Percentiles rank a stretch among this genome's conserved stretches.
Evolutionary conservation across 2,329 filamentous ascomycete genomes (phyloP).

Genomic region (Fusarium cicatricum): DNA sequence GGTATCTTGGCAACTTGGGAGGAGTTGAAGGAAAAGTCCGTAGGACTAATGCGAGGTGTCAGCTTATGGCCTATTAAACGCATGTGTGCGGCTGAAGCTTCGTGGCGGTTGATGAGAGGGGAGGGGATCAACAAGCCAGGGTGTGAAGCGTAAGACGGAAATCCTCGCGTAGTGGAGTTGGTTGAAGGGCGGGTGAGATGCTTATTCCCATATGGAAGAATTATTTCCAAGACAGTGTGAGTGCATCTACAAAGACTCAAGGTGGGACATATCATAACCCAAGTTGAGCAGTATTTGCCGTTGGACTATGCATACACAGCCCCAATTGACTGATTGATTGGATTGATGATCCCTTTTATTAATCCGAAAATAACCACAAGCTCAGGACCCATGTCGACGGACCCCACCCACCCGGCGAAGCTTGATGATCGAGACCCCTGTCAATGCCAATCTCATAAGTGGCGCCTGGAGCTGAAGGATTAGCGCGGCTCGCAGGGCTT

Average conservation of each 20-base stretch:
- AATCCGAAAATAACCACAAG: conserved; percentile 27
- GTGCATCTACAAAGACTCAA: too few relatives aligned
- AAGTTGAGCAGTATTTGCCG: too few relatives aligned
- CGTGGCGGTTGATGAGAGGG: neutral
- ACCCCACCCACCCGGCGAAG: conserved; percentile 41
- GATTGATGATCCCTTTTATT: neutral
- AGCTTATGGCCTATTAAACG: conserved; percentile 7
- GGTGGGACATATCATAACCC: too few relatives aligned
- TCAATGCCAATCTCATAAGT: conserved; percentile 25
- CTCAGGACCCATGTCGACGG: conserved; percentile 10
- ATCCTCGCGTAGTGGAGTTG: neutral
- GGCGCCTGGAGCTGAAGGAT: conserved; percentile 26
- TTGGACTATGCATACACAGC: too few relatives aligned
- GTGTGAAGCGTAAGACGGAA: neutral
- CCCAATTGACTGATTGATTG: neutral
- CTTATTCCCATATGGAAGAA: too few relatives aligned
- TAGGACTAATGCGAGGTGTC: neutral
- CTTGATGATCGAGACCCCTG: conserved; percentile 39
- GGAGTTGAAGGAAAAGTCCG: neutral
- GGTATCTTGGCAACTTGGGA: too few relatives aligned
- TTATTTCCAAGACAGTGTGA: too few relatives aligned
- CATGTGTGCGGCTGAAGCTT: neutral
- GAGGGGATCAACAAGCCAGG: neutral
- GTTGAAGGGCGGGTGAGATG: neutral
- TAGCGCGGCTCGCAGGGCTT: conserved; percentile 23